Conservation (phyloP, 768 basidiomycete genomes). For the Kwoniella dendrophila region DNA sequence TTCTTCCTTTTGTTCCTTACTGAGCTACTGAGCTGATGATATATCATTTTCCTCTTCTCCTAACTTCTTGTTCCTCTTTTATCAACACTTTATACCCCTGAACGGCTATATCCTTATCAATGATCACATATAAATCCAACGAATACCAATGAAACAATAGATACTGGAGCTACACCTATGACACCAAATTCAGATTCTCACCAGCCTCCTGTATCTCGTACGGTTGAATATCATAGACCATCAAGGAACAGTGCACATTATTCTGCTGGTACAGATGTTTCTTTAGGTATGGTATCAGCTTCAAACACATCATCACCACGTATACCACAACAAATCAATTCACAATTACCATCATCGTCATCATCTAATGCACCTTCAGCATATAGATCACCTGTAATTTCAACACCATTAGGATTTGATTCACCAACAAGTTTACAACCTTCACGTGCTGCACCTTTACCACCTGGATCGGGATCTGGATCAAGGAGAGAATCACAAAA, state of each 20-base stretch:
- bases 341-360: not conserved
- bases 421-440: constrained; percentile 34
- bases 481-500: constrained; percentile 39
- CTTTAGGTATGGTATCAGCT: constrained; percentile 50
- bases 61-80: constrained; percentile 3
- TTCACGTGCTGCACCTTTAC: constrained; percentile 46
- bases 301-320: constrained; percentile 27
- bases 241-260: constrained; percentile 51
- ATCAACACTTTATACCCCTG: not conserved
- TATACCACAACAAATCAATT: constrained; percentile 21
- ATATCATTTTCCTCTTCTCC: not conserved
- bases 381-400: constrained; percentile 40
- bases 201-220: constrained; percentile 35
- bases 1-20: not conserved
- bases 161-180: constrained; percentile 53
- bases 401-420: constrained; percentile 35
- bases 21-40: not conserved
- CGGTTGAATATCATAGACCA: constrained; percentile 56
- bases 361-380: constrained; percentile 33
- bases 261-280: constrained; percentile 54
- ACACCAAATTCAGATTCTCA: constrained; percentile 22
- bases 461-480: constrained; percentile 38
- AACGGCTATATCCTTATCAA: not conserved
- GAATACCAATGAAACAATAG: constrained; percentile 28
- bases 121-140: too few species aligned